phyloP scores from a whole-genome alignment of 371 early-diverging fungal species.

The Saksenaea vasiformis region DNA sequence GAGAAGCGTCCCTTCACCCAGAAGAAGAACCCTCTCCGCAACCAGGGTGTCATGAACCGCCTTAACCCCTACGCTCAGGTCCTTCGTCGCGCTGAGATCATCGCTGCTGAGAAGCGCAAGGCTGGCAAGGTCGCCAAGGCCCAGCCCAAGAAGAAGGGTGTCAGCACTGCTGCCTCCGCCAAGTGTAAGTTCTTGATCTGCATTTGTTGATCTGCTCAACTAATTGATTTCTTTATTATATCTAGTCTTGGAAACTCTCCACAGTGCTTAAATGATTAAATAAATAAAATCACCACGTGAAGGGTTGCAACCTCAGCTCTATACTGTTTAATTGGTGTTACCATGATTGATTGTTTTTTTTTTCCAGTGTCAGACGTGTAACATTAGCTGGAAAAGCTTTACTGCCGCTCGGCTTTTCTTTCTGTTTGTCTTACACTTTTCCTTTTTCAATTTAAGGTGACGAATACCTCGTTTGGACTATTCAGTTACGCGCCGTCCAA shows the following conservation, averaged over 20 bases:
- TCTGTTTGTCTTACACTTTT: too few species aligned
- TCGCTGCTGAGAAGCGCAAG: constrained; percentile 64
- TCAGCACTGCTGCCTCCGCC: constrained; percentile 49
- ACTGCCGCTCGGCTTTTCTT: too few species aligned
- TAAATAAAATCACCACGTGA: not conserved
- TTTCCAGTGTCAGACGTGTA: too few species aligned
- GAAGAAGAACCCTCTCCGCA: constrained; percentile 98
- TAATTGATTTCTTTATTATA: too few species aligned
- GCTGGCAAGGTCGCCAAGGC: constrained; percentile 69
- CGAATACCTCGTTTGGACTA: too few species aligned
- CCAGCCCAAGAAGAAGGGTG: constrained; percentile 43
- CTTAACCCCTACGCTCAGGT: constrained; percentile 97
- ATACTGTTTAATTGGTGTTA: not conserved
- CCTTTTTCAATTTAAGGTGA: too few species aligned
- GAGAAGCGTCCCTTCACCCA: constrained; percentile 90
- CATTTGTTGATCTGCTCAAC: too few species aligned
- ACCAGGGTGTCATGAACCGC: constrained; percentile 88
- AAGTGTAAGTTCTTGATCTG: constrained; percentile 30
- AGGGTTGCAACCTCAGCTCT: not conserved
- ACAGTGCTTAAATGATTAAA: constrained; percentile 54
- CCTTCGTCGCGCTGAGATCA: constrained; percentile 83
- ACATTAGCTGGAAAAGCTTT: too few species aligned
- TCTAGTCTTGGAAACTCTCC: constrained; percentile 58
- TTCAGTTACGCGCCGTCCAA: too few species aligned
- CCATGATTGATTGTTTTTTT: not conserved